These are phyloP conservation scores for Eucommia ulmoides DNA, from an alignment of 257 asterid species.

Conservation along the genomic window DNA sequence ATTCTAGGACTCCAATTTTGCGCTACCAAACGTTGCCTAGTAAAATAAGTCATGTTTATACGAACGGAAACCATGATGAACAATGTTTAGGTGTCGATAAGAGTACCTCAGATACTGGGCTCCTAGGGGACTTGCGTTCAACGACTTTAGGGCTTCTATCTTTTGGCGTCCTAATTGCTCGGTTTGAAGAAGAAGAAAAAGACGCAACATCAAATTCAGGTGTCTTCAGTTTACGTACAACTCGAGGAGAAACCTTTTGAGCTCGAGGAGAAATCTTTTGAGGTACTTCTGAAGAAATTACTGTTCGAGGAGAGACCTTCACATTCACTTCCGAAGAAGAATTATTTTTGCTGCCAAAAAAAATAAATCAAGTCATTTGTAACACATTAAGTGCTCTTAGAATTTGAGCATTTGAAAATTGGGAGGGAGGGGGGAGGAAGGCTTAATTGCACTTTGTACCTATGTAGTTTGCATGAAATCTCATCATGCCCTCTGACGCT, in stretches of 20 bases:
- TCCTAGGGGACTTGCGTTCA: not conserved
- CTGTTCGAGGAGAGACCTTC: not conserved
- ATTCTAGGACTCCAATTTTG: no score
- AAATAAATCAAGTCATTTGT: not conserved
- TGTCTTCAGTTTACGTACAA: not conserved
- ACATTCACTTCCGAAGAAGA: not conserved
- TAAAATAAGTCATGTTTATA: no score
- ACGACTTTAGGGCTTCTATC: not conserved
- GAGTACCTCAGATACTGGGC: not conserved
- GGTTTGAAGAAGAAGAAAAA: not conserved
- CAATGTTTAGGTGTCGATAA: no score
- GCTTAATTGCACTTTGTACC: no score
- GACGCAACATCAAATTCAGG: not conserved
- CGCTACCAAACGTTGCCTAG: no score
- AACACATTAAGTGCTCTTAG: not conserved
- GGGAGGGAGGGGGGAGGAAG: not conserved
- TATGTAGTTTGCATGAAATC: no score
- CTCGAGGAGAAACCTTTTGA: not conserved
- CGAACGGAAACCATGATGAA: no score
- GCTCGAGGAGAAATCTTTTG: not conserved
- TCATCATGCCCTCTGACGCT: no score
- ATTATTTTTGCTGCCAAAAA: not conserved
- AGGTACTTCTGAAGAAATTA: not conserved
- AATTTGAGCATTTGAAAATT: no score
- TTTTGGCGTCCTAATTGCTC: not conserved